Evolutionary conservation across 352 stramenopile genomes (phyloP).

Genomic region (Phytophthora boehmeriae): DNA sequence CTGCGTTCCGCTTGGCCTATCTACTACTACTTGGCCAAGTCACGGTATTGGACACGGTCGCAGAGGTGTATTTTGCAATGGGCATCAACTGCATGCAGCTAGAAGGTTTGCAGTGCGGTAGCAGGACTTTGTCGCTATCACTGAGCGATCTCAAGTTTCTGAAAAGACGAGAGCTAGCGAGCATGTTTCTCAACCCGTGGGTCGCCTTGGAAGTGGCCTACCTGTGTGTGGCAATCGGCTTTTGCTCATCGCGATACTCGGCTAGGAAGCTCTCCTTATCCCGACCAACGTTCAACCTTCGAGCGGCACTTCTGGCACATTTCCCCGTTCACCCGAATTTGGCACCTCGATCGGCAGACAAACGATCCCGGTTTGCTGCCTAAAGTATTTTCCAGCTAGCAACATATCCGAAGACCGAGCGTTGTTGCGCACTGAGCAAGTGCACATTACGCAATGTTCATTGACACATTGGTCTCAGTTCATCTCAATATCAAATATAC

Average conservation of each 20-base stretch:
- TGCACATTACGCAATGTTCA: too few species aligned
- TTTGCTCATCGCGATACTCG: constrained; percentile 61
- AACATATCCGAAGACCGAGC: too few species aligned
- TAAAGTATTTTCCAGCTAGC: too few species aligned
- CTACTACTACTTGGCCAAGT: constrained; percentile 45
- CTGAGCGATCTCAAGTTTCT: constrained; percentile 35
- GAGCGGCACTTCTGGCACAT: constrained; percentile 52
- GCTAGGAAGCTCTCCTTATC: constrained; percentile 61
- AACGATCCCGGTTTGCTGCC: constrained; percentile 10
- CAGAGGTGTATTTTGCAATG: constrained; percentile 64
- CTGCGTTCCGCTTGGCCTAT: constrained; percentile 53
- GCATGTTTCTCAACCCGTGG: constrained; percentile 57
- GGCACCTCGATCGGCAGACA: neutral
- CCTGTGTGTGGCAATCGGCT: constrained; percentile 58
- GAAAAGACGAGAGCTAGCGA: constrained; percentile 43
- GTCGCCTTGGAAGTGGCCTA: constrained; percentile 60
- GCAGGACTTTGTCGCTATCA: constrained; percentile 28
- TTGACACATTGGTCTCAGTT: too few species aligned
- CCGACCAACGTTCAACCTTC: constrained; percentile 60
- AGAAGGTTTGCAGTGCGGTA: constrained; percentile 53
- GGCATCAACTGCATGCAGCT: constrained; percentile 50
- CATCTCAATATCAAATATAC: too few species aligned
- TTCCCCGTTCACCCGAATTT: constrained; percentile 32
- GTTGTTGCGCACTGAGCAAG: too few species aligned
- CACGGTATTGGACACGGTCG: constrained; percentile 50